Evolutionary conservation across 192 early-diverging fungal genomes (phyloP).

Genomic region (Backusella westeae): DNA sequence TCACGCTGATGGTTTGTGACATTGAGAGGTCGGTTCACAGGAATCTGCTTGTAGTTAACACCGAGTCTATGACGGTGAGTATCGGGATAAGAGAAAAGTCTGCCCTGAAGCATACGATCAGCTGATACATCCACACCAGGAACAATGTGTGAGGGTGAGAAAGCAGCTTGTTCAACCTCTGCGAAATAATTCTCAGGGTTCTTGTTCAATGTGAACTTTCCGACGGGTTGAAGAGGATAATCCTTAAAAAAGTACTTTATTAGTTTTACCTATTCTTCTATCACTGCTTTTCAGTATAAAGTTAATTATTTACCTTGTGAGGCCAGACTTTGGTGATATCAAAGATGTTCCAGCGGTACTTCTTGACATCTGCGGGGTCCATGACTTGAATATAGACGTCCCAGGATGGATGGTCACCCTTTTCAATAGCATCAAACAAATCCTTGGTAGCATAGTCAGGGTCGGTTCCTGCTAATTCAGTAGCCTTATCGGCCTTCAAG

Average conservation of each 20-base stretch:
- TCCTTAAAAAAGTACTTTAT: conserved; percentile 30
- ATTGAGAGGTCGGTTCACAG: conserved; percentile 71
- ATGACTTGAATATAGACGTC: conserved; percentile 72
- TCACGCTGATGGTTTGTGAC: conserved; percentile 75
- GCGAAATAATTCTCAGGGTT: conserved; percentile 86
- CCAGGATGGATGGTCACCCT: conserved; percentile 72
- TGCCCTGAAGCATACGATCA: conserved; percentile 83
- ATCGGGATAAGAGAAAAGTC: conserved; percentile 82
- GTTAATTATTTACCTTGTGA: conserved; percentile 46
- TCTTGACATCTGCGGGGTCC: conserved; percentile 64
- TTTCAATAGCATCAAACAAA: conserved; percentile 69
- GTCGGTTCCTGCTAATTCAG: conserved; percentile 52
- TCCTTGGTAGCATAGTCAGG: conserved; percentile 75
- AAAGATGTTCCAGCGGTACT: conserved; percentile 71
- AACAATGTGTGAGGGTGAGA: conserved; percentile 75
- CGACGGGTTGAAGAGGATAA: conserved; percentile 74
- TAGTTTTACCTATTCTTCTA: background rate
- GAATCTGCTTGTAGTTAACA: conserved; percentile 75
- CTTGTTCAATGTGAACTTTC: conserved; percentile 73
- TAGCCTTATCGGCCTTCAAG: conserved; percentile 62
- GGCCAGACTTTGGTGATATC: conserved; percentile 85
- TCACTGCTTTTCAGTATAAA: background rate
- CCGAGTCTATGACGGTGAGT: conserved; percentile 83
- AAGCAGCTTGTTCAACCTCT: conserved; percentile 81
- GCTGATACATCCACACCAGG: conserved; percentile 75